A percentile compares a stretch with the other conserved stretches of the same genome.
Evolutionary conservation across 164 flowering plant genomes (phyloP).

Genomic region (Cinnamomum chago): DNA sequence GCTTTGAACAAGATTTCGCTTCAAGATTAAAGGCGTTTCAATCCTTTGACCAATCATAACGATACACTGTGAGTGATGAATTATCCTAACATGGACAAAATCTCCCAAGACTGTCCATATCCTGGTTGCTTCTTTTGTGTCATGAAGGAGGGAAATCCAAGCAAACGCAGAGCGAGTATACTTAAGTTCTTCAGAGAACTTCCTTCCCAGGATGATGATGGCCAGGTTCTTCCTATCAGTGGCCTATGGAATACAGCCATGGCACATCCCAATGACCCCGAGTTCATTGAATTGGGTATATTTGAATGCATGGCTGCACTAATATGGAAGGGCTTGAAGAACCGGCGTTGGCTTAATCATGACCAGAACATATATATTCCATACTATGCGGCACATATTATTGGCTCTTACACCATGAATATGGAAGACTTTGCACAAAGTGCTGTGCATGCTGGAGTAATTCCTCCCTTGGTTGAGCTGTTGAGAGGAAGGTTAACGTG

Average conservation of each 20-base stretch:
- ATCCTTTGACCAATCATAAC: not conserved
- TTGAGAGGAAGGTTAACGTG: constrained; percentile 91
- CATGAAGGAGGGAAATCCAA: constrained; percentile 96
- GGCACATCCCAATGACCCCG: constrained; percentile 99
- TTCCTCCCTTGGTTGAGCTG: constrained; percentile 89
- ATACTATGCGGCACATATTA: constrained; percentile 96
- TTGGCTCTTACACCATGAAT: constrained; percentile 99
- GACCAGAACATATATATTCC: constrained; percentile 97
- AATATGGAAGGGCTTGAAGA: constrained; percentile 91
- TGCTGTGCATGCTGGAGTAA: constrained; percentile 88
- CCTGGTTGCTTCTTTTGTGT: constrained; percentile 99
- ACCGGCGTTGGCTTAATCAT: constrained; percentile 91
- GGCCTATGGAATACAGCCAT: constrained; percentile 99
- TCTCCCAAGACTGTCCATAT: constrained; percentile 77
- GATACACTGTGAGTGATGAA: not conserved
- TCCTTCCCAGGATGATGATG: constrained; percentile 94
- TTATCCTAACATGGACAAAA: constrained; percentile 60
- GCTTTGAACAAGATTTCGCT: not conserved
- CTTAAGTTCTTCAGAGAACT: constrained; percentile 93
- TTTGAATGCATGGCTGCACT: constrained; percentile 98
- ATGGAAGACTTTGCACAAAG: constrained; percentile 95
- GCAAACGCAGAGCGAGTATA: constrained; percentile 78
- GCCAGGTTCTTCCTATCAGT: constrained; percentile 97
- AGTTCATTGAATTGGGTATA: constrained; percentile 89
- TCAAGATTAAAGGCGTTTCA: not conserved